A percentile compares a stretch with the other conserved stretches of the same genome.
Conservation (phyloP, 805 yeast species). For the Candida vaughaniae region DNA sequence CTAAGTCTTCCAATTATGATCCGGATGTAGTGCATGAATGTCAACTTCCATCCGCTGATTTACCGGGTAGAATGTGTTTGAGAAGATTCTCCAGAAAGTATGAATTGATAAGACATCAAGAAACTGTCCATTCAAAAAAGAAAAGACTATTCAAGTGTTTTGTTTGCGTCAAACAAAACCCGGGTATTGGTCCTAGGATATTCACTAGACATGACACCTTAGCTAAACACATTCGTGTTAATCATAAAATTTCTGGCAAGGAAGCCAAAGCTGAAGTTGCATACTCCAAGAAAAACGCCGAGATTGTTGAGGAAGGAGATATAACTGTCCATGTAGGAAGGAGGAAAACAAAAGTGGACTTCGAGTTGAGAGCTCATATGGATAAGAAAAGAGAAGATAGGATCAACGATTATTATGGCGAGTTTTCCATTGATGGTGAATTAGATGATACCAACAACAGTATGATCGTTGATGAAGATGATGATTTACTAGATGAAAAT, state of each 20-base stretch:
- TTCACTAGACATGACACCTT: conserved; percentile 94
- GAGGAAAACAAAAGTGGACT: conserved; percentile 45
- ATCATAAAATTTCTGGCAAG: conserved; percentile 45
- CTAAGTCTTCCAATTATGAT: conserved; percentile 43
- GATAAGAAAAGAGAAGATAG: conserved; percentile 27
- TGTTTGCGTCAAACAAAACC: conserved; percentile 73
- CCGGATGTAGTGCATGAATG: conserved; percentile 49
- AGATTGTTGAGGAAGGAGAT: conserved; percentile 48
- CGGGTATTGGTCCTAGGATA: conserved; percentile 61
- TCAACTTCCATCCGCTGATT: conserved; percentile 45
- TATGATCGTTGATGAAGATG: conserved; percentile 9
- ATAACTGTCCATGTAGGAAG: conserved; percentile 47
- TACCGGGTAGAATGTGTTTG: conserved; percentile 38
- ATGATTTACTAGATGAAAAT: conserved; percentile 12
- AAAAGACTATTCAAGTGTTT: conserved; percentile 84
- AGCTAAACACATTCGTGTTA: conserved; percentile 74
- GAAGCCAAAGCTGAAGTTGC: conserved; percentile 50
- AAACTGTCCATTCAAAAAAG: conserved; percentile 89
- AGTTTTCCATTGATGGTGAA: conserved; percentile 10
- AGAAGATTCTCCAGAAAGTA: conserved; percentile 62
- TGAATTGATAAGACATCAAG: conserved; percentile 92
- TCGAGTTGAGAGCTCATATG: conserved; percentile 46
- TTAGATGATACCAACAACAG: conserved; percentile 3
- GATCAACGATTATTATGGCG: conserved; percentile 13
- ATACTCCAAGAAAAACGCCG: conserved; percentile 44